Evolutionary conservation across 1,284 basidiomycete species (phyloP), one percentile per base, ranked within the genome.

Genomic region (Coniophora puteana): DNA sequence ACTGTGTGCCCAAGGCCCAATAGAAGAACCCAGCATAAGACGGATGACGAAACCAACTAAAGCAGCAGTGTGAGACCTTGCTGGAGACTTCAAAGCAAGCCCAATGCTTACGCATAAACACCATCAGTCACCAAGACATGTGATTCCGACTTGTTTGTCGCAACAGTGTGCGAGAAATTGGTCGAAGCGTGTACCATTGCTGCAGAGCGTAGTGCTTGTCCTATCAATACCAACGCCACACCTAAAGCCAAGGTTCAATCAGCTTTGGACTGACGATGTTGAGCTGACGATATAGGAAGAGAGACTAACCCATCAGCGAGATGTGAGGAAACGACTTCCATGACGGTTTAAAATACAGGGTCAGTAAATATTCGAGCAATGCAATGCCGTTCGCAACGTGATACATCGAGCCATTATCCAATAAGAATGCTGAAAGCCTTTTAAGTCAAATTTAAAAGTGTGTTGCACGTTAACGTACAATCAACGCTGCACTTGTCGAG

Each of bases 21-120:
- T 95, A 98, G 65, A 89, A 96, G 71, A 99, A 99, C 3, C 95
- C 96, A 1, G 90, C 80, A 54, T 99, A 99, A 0, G 93, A 96
- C 8, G 96, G 96, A 62, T 99, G 96, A 4, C 96, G 82, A 44
- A 84, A 88, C 76, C 81, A 91, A 18, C 91, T 93, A 33, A 20
- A 18, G 51, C 16, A 29, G 31, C 3, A 26, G 17, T 27, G 20
- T 5, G 30, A n/a, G 17, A 18, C 28, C 7, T 20, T 22, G 18
- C 17, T 21, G 22, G 30, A 36, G 30, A 23, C 26, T n/a, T 21
- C 36, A 25, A 30, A n/a, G n/a, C n/a, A n/a, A n/a, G n/a, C n/a
- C n/a, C n/a, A n/a, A n/a, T n/a, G 69, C 81, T 58, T 55, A 92
- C 91, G 74, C 69, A 51, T 96, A 96, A 41, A 97, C 73, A 13